Evolutionary conservation across 2,329 filamentous ascomycete genomes (phyloP).

Genomic region (Monosporascus sp.): DNA sequence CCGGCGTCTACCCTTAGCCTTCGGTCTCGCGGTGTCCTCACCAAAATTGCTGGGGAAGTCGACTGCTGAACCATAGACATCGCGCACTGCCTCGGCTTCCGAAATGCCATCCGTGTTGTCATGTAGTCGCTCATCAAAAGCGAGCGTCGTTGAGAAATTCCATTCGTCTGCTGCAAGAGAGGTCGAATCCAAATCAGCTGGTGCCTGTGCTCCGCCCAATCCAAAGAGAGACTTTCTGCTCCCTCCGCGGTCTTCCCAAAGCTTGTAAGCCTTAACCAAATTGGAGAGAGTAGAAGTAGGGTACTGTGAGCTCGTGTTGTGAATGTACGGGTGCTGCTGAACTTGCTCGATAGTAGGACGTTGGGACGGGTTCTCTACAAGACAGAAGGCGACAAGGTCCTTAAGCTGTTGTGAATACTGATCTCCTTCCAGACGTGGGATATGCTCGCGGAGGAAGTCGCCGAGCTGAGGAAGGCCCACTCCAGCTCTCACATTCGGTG

Average conservation of each 20-base stretch:
- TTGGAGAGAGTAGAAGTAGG: constrained; percentile 60
- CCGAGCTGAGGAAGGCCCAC: constrained; percentile 49
- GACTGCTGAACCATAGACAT: constrained; percentile 55
- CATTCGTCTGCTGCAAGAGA: constrained; percentile 54
- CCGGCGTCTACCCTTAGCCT: constrained; percentile 47
- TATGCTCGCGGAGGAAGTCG: constrained; percentile 53
- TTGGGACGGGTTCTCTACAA: constrained; percentile 62
- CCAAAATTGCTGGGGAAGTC: constrained; percentile 45
- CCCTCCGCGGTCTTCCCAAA: constrained; percentile 73
- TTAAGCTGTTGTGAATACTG: constrained; percentile 66
- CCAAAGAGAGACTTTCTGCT: constrained; percentile 62
- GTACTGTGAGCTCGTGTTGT: constrained; percentile 56
- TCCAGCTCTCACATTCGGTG: constrained; percentile 61
- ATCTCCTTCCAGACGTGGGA: constrained; percentile 66
- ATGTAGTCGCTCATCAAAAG: constrained; percentile 57
- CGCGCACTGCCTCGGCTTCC: constrained; percentile 50
- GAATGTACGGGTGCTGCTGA: constrained; percentile 65
- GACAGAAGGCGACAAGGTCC: constrained; percentile 67
- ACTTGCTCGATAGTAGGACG: constrained; percentile 67
- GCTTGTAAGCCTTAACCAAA: constrained; percentile 66
- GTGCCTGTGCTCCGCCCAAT: constrained; percentile 52
- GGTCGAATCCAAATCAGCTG: constrained; percentile 38
- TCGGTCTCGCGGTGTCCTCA: constrained; percentile 48
- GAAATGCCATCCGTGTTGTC: constrained; percentile 41
- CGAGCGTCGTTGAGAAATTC: constrained; percentile 63